Evolutionary conservation across 169 alveolate species (phyloP), one percentile per base, ranked within the genome.

Genomic region (Plasmodium relictum): DNA sequence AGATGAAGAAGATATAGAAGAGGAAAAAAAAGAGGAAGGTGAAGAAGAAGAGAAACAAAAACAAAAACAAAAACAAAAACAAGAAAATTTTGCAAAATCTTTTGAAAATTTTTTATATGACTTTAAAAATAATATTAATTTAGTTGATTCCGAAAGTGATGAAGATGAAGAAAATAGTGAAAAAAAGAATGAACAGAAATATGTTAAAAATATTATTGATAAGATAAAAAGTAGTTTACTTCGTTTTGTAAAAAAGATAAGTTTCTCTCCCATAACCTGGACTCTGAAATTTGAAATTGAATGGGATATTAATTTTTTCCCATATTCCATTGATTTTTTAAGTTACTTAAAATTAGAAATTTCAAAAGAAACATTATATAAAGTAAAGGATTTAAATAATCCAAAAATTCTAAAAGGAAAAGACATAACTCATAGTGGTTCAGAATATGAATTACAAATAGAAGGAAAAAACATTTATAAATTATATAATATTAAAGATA

Each of bases 381-480:
- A 88, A 61, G 88, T 94, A 3, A 92, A 88, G 0, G 94, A 93
- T 16, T 73, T 93, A 41, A 88, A 85, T 58, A 93, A 93, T 62
- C 91, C 96, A 5, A 66, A 93, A 16, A 83, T 93, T n/a, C 88
- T 92, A 3, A 88, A 88, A 48, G 88, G 94, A 42, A 89, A 71
- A 44, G 78, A 88, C 9, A 74, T 71, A 48, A 90, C 88, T 26
- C 89, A 78, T 70, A 65, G 78, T 8, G 96, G 95, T 18, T 74
- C 72, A 31, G 94, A 93, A 48, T 92, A 73, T 72, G 95, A 95
- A 73, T 73, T 95, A 20, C 96, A 88, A 73, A 94, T 96, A 66
- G 96, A 94, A 74, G 97, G 97, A 16, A 92, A 94, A n/a, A 97
- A 98, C 85, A 93, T 97, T 86, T 95, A 94, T 72, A 95, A 95